Percentiles rank a stretch among this genome's conserved stretches.
Conservation (phyloP, 2,329 filamentous ascomycete genomes). For the Microsporum ferrugineum region DNA sequence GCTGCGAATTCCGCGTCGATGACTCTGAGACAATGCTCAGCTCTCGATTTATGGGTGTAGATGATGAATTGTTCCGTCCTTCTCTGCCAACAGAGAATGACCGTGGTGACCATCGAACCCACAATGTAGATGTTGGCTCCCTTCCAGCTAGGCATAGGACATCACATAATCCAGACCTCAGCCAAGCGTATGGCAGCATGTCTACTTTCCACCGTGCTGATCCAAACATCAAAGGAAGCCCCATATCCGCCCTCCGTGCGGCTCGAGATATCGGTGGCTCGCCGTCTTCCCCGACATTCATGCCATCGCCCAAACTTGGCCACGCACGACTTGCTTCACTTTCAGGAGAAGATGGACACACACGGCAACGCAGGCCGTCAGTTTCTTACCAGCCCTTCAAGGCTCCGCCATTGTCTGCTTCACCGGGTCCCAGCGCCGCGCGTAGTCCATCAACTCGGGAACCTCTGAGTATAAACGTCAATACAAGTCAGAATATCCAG, state of each 20-base stretch:
- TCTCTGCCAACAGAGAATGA: conserved; percentile 48
- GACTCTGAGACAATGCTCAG: conserved; percentile 83
- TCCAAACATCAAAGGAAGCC: conserved; percentile 65
- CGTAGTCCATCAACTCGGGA: conserved; percentile 24
- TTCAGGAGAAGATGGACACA: conserved; percentile 40
- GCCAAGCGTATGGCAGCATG: conserved; percentile 77
- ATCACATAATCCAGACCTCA: conserved; percentile 46
- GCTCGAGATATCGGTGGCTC: conserved; percentile 46
- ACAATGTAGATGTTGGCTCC: conserved; percentile 55
- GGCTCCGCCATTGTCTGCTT: conserved; percentile 84
- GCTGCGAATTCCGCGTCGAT: conserved; percentile 83
- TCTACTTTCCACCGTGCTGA: conserved; percentile 78
- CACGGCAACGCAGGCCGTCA: conserved; percentile 57
- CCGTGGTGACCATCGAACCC: conserved; percentile 13
- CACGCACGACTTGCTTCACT: conserved; percentile 42
- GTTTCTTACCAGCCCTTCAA: conserved; percentile 95
- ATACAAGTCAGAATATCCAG: conserved; percentile 23
- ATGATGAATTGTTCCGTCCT: conserved; percentile 76
- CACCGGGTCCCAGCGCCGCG: conserved; percentile 45
- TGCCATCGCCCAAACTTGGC: conserved; percentile 33
- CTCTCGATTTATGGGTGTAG: conserved; percentile 83
- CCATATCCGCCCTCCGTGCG: conserved; percentile 69
- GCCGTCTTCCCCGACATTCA: conserved; percentile 38
- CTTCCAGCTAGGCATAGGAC: conserved; percentile 51
- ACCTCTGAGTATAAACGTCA: neutral